Evolutionary conservation across 371 early-diverging fungal genomes (phyloP), one percentile per base, ranked within the genome.

Genomic region (Syncephalastrum contaminatum): DNA sequence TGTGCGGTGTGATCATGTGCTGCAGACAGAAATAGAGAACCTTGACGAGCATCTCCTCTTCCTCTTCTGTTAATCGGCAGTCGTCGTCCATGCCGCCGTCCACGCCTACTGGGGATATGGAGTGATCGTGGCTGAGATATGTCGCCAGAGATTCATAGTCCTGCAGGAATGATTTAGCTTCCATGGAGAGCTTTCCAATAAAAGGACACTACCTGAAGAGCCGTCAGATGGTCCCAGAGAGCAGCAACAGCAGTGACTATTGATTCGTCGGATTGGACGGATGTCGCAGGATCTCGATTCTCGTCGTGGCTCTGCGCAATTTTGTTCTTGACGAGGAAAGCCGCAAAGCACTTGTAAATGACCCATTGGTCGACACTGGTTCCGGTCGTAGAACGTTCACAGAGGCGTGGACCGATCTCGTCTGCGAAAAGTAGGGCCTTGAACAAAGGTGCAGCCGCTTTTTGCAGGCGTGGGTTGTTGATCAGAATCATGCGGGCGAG

Each of bases 41-140:
- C 53, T 82, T 75, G 24, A 88, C 55, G 15, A 90, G 71, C 3
- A 80, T 64, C 5, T 80, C 70, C 53, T 91, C 90, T 58, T 90
- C 85, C 4, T 84, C 76, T 2, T 83, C 80, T 2, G 79, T 73
- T 10, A 91, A 62, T 22, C 75, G 67, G 46, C 84, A 83, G 25
- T 63, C 64, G 4, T 71, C 71, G 4, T 70, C 72, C 30, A 70
- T 56, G 0, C 50, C 58, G 43, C 21, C 54, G 19, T 51, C 53
- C 1, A 43, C 43, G 20, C 71, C 53, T 21, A 54, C 54, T 4
- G 55, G 59, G 10, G 64, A 59, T 8, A 59, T 51, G 15, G 83
- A 78, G 44, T 87, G 85, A 66, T 88, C 88, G 5, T 75, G 65
- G 2, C 68, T 59, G 7, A 88, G 72, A 44, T 84, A 86, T 15